Evolutionary conservation across 2,329 filamentous ascomycete genomes (phyloP), one percentile per base, ranked within the genome.

Genomic region (Claviceps sp.): DNA sequence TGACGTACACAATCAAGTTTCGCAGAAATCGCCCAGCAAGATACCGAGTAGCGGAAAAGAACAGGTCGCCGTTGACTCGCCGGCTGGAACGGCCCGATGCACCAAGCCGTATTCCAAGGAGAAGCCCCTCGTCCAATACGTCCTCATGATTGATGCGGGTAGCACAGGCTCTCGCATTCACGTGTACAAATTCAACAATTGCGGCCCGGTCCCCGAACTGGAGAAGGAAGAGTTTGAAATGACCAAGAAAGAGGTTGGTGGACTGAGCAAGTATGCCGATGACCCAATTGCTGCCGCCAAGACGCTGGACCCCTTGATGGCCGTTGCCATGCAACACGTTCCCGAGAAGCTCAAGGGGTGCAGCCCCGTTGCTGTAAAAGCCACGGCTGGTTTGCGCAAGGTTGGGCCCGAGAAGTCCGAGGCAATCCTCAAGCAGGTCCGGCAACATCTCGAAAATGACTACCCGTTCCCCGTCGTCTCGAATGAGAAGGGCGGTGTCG

Each of bases 171-270:
- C 93, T 55, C 86, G 93, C 61, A 96, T 98, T 65, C 94, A 98
- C 73, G 89, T 97, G 54, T 98, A 96, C 77, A 87, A 89, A 66
- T 98, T 97, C 80, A 97, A 97, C 77, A 97, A 97, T 74, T 98
- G 91, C 72, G 93, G 90, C 13, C 72, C 88, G 7, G 90, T 90
- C n/a, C 93, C 93, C 26, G 90, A 96, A 71, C 79, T 98, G 49
- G 93, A 98, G 71, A 75, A 82, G 64, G 93, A 98, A 66, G 78
- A 87, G 54, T 98, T 98, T 70, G 84, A 91, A 74, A 89, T 90
- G 85, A 97, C 90, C 11, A 82, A 87, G 65, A 91, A 89, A 77
- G 82, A 79, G 59, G 78, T 87, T 51, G 89, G 89, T 73, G 93
- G 72, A 49, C 74, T 98, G 61, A 96, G 89, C 66, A 86, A 89